These are phyloP conservation scores for Fragilariopsis cylindrus DNA, from an alignment of 108 stramenopile genomes.

Conservation along the genomic window DNA sequence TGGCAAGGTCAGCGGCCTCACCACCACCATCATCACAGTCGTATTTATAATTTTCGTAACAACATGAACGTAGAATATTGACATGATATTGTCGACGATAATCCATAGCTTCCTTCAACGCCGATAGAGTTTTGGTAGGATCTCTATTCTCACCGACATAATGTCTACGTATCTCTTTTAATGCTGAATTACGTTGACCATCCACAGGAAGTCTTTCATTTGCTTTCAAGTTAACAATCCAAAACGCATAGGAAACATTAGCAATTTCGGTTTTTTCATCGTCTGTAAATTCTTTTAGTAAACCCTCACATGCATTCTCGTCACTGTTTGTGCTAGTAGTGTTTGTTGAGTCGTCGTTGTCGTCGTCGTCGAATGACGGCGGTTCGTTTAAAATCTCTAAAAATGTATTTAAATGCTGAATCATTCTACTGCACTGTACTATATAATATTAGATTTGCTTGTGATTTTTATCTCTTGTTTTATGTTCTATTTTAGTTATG, in stretches of 20 bases:
- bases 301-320: not conserved
- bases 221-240: conserved; percentile 12
- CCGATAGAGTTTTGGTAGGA: not conserved
- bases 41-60: not conserved
- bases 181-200: conserved; percentile 1
- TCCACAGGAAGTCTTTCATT: not conserved
- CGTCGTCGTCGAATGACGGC: not conserved
- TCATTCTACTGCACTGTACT: not conserved
- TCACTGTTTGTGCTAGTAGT: not conserved
- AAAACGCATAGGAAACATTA: conserved; percentile 19
- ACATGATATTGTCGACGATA: conserved; percentile 12
- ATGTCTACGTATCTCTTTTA: conserved; percentile 20
- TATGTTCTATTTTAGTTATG: too few species aligned
- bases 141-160: conserved; percentile 6
- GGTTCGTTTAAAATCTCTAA: conserved; percentile 5
- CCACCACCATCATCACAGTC: not conserved
- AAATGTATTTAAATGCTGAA: conserved; percentile 1
- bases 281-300: conserved; percentile 4
- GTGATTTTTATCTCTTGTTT: too few species aligned
- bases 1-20: not conserved
- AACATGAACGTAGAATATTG: conserved; percentile 8
- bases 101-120: conserved; percentile 9
- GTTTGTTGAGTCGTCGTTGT: not conserved
- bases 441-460: too few species aligned
- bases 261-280: conserved; percentile 12